Percentiles rank a stretch among this genome's conserved stretches.
Evolutionary conservation across 768 basidiomycete species (phyloP).

Genomic region (Russula foetens): DNA sequence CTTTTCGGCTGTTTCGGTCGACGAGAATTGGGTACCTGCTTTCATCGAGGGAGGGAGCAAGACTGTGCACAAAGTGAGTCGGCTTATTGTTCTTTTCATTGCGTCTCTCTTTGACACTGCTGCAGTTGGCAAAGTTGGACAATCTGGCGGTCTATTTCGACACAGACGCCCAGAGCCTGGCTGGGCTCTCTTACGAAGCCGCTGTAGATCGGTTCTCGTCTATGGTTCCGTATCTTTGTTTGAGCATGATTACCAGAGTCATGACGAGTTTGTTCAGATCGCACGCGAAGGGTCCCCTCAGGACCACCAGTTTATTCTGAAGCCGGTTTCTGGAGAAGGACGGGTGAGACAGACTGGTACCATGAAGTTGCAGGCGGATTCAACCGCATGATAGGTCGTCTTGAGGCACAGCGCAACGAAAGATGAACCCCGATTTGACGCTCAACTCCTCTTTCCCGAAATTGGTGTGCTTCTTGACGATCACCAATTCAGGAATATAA

Average conservation of each 20-base stretch:
- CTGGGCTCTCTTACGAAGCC: constrained; percentile 54
- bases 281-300: constrained; percentile 38
- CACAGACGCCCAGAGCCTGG: constrained; percentile 79
- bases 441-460: constrained; percentile 83
- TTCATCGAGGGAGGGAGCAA: constrained; percentile 88
- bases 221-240: constrained; percentile 39
- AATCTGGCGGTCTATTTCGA: constrained; percentile 93
- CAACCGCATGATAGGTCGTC: constrained; percentile 45
- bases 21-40: constrained; percentile 79
- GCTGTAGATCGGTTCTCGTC: constrained; percentile 64
- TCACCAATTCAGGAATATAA: constrained; percentile 88
- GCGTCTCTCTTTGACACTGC: constrained; percentile 2
- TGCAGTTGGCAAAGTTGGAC: constrained; percentile 73
- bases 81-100: not conserved
- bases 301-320: constrained; percentile 88
- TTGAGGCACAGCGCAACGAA: constrained; percentile 74
- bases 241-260: not conserved
- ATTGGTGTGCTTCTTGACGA: constrained; percentile 89
- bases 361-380: not conserved
- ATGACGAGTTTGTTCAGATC: constrained; percentile 32
- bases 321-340: constrained; percentile 93
- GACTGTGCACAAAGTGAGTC: constrained; percentile 79
- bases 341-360: constrained; percentile 41
- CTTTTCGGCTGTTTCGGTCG: constrained; percentile 84
- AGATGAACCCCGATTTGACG: constrained; percentile 76